A percentile compares a stretch with the other conserved stretches of the same genome.
Conservation (phyloP, 176 grass and related monocot species). For the Melocanna baccifera region DNA sequence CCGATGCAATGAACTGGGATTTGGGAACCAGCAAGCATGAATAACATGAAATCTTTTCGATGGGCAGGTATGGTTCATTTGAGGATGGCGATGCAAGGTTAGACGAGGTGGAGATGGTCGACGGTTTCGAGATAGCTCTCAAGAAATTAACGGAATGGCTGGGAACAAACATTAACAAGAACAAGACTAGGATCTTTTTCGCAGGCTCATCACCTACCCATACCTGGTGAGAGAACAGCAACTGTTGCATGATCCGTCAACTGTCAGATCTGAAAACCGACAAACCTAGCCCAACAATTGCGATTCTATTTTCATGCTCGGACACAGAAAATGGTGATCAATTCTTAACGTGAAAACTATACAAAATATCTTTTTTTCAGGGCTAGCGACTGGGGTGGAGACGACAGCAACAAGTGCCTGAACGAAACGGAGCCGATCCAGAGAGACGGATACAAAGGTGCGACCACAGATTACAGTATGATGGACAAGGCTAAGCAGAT, state of each 20-base stretch:
- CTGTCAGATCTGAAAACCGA: neutral
- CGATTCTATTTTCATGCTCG: neutral
- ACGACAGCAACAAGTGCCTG: constrained; percentile 47
- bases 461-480: constrained; percentile 57
- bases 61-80: constrained; percentile 63
- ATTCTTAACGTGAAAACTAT: neutral
- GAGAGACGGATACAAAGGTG: constrained; percentile 26
- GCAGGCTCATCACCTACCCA: constrained; percentile 85
- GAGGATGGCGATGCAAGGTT: constrained; percentile 53
- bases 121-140: constrained; percentile 67
- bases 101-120: constrained; percentile 66
- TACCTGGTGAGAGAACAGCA: constrained; percentile 48
- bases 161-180: constrained; percentile 41
- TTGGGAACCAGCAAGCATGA: neutral
- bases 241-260: neutral
- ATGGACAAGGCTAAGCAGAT: constrained; percentile 40
- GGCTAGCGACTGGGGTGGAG: constrained; percentile 68
- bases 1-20: neutral
- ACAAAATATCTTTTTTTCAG: constrained; percentile 11
- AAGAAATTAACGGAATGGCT: constrained; percentile 69
- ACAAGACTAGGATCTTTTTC: constrained; percentile 67
- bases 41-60: neutral
- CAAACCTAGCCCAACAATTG: neutral
- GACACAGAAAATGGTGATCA: neutral
- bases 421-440: constrained; percentile 54